Percentiles rank a stretch among this genome's conserved stretches.
phyloP scores from a whole-genome alignment of 106 monocot species.

The Allium cepa region DNA sequence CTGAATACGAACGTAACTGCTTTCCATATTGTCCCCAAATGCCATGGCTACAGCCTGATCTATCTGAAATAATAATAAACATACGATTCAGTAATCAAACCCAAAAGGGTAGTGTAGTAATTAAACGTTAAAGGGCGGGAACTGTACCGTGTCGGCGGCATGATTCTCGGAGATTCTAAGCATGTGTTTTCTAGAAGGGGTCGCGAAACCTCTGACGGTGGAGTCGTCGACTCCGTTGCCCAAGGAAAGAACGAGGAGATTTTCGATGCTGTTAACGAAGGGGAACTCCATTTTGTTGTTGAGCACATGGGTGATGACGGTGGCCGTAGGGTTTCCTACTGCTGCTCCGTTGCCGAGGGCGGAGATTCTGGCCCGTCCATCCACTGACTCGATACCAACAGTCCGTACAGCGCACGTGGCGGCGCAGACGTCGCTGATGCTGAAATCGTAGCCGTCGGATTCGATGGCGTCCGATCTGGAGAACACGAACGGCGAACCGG shows the following conservation, averaged over 20 bases:
- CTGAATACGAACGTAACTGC: constrained; percentile 32
- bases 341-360: constrained; percentile 42
- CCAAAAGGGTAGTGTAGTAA: background rate
- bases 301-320: constrained; percentile 66
- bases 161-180: constrained; percentile 20
- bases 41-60: constrained; percentile 47
- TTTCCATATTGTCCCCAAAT: constrained; percentile 17
- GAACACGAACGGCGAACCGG: constrained; percentile 71
- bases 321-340: constrained; percentile 51
- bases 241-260: constrained; percentile 53
- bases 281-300: constrained; percentile 77
- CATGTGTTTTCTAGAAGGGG: constrained; percentile 18
- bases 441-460: constrained; percentile 64
- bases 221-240: constrained; percentile 22
- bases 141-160: constrained; percentile 31
- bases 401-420: constrained; percentile 43
- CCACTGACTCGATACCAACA: constrained; percentile 14
- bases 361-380: constrained; percentile 19
- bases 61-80: constrained; percentile 10
- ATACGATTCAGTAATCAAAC: too few species aligned
- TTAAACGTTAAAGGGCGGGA: constrained; percentile 1
- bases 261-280: constrained; percentile 32
- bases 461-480: constrained; percentile 84
- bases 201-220: background rate
- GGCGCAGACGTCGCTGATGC: constrained; percentile 56